Conservation (phyloP, 176 grass and related monocot genomes). For the Paspalum notatum region DNA sequence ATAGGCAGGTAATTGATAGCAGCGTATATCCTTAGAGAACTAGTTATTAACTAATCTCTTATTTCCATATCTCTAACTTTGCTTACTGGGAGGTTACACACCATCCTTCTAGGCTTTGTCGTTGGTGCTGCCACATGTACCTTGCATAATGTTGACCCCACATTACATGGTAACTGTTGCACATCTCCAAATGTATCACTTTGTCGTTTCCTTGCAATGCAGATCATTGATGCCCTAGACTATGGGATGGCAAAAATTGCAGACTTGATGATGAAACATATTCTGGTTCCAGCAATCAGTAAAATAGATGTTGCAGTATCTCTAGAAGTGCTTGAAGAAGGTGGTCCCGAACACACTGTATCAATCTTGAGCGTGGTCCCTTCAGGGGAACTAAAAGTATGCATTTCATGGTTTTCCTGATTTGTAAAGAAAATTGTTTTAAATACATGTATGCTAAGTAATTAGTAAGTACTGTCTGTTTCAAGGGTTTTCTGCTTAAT, state of each 20-base stretch:
- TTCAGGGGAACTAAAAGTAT: conserved; percentile 66
- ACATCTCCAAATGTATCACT: conserved; percentile 18
- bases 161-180: conserved; percentile 18
- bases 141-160: background rate
- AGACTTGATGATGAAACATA: conserved; percentile 77
- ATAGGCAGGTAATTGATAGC: background rate
- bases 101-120: background rate
- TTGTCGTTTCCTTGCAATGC: conserved; percentile 34
- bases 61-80: conserved; percentile 3
- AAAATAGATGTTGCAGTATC: conserved; percentile 54
- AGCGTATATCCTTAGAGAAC: background rate
- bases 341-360: conserved; percentile 34
- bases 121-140: background rate
- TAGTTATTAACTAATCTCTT: background rate
- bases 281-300: conserved; percentile 70
- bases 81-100: background rate
- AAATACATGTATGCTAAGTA: conserved; percentile 1
- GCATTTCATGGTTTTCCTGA: conserved; percentile 35
- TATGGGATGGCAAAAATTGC: conserved; percentile 90
- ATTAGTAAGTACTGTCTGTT: conserved; percentile 11
- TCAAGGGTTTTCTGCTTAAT: background rate
- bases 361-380: conserved; percentile 52
- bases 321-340: conserved; percentile 53
- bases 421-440: conserved; percentile 21
- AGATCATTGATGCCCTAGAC: conserved; percentile 73